phyloP scores from a whole-genome alignment of 371 early-diverging fungal species.

The Dipsacomyces acuminosporus region DNA sequence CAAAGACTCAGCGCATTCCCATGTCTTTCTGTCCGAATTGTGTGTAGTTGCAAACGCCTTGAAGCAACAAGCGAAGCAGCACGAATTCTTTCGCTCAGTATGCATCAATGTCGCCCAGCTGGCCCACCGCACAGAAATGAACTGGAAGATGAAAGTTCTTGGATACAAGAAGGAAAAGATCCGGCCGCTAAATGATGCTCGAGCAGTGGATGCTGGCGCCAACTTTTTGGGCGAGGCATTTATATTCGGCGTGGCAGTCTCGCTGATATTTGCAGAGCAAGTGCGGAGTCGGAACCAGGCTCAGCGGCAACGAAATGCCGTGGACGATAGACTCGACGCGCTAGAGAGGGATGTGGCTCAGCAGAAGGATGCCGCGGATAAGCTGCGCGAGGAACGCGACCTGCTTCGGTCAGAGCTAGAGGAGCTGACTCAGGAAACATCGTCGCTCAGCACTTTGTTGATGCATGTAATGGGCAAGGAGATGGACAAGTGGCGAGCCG shows the following conservation, averaged over 20 bases:
- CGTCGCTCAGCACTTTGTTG: slow-evolving; percentile 17
- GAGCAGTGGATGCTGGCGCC: slow-evolving; percentile 85
- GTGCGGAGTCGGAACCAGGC: slow-evolving; percentile 60
- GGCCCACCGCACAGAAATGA: slow-evolving; percentile 64
- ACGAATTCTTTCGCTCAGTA: slow-evolving; percentile 65
- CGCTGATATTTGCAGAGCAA: slow-evolving; percentile 67
- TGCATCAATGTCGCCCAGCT: slow-evolving; percentile 82
- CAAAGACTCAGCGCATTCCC: background rate
- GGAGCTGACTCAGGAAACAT: slow-evolving; percentile 15
- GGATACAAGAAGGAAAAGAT: slow-evolving; percentile 76
- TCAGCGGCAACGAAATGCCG: slow-evolving; percentile 57
- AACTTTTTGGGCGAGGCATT: slow-evolving; percentile 82
- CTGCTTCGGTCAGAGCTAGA: slow-evolving; percentile 22
- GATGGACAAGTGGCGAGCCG: slow-evolving; percentile 10
- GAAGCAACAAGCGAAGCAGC: slow-evolving; percentile 68
- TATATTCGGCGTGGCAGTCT: slow-evolving; percentile 77
- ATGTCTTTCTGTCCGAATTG: background rate
- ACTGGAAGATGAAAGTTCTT: slow-evolving; percentile 74
- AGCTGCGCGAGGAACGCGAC: slow-evolving; percentile 15
- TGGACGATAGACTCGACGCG: slow-evolving; percentile 68
- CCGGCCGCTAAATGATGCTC: slow-evolving; percentile 78
- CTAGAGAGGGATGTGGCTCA: slow-evolving; percentile 50
- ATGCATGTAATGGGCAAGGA: slow-evolving; percentile 35
- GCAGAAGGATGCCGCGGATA: slow-evolving; percentile 6
- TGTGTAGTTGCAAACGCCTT: slow-evolving; percentile 69